Evolutionary conservation across 192 early-diverging fungal genomes (phyloP).

Genomic region (Obelidium mucronatum): DNA sequence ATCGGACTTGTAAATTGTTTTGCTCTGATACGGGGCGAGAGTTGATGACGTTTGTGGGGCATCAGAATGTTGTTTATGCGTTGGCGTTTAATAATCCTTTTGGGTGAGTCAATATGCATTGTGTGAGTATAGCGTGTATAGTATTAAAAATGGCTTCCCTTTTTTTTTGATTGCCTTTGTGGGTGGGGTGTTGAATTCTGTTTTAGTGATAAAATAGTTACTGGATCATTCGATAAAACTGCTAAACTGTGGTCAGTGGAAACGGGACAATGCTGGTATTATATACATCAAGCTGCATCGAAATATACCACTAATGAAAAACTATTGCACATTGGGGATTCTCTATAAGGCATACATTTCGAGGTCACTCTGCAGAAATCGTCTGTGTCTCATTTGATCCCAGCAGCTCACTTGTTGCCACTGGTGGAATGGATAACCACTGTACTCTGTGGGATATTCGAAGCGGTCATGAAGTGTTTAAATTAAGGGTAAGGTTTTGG

Average conservation of each 20-base stretch:
- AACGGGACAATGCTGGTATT: slow-evolving; percentile 52
- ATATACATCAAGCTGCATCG: too few relatives aligned
- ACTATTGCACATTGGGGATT: too few relatives aligned
- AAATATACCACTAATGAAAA: too few relatives aligned
- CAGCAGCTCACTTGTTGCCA: slow-evolving; percentile 45
- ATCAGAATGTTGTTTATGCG: slow-evolving; percentile 61
- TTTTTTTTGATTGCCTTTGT: too few relatives aligned
- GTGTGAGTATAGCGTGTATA: neutral
- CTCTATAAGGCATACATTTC: slow-evolving; percentile 55
- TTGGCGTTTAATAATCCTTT: slow-evolving; percentile 61
- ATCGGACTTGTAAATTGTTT: slow-evolving; percentile 59
- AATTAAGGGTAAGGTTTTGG: slow-evolving; percentile 44
- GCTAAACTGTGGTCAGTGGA: slow-evolving; percentile 57
- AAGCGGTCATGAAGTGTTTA: slow-evolving; percentile 47
- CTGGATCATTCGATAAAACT: slow-evolving; percentile 63
- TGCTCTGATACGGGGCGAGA: slow-evolving; percentile 47
- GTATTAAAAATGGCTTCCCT: neutral
- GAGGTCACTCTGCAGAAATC: slow-evolving; percentile 58
- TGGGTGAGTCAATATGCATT: slow-evolving; percentile 28
- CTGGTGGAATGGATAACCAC: slow-evolving; percentile 58
- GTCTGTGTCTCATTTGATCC: slow-evolving; percentile 51
- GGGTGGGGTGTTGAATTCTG: too few relatives aligned
- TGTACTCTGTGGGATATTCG: slow-evolving; percentile 61
- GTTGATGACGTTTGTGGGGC: slow-evolving; percentile 51
- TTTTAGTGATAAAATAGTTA: slow-evolving; percentile 55